These are phyloP conservation scores for Pseudocercospora crystallina DNA, from an alignment of 2,329 filamentous ascomycete species.

Conservation along the genomic window DNA sequence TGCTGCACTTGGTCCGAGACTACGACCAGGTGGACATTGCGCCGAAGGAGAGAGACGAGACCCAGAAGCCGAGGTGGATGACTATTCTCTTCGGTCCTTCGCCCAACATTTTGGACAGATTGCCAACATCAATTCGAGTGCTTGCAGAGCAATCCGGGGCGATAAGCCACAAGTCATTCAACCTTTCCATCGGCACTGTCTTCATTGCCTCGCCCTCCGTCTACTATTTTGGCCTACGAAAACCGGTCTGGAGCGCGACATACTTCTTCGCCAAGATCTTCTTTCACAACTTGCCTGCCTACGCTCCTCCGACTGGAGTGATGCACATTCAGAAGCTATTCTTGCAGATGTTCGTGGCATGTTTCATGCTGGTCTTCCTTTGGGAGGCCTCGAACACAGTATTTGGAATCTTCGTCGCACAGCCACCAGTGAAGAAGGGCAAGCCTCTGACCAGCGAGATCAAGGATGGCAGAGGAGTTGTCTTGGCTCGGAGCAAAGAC, in stretches of 20 bases:
- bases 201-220: constrained; percentile 41
- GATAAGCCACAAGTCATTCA: constrained; percentile 20
- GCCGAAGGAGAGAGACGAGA: constrained; percentile 28
- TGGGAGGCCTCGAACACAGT: constrained; percentile 77
- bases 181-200: constrained; percentile 19
- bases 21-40: constrained; percentile 65
- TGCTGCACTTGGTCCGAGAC: constrained; percentile 69
- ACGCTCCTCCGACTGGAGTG: constrained; percentile 60
- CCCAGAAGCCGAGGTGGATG: constrained; percentile 6
- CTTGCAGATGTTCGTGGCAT: constrained; percentile 51
- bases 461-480: constrained; percentile 47
- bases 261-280: constrained; percentile 70
- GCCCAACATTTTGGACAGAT: too few species aligned
- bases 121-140: constrained; percentile 3
- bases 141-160: constrained; percentile 12
- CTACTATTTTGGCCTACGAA: constrained; percentile 64
- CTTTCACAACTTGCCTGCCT: constrained; percentile 69
- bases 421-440: constrained; percentile 80
- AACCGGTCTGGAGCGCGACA: constrained; percentile 66
- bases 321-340: constrained; percentile 21
- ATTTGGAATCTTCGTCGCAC: constrained; percentile 77
- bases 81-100: too few species aligned
- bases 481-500: constrained; percentile 50
- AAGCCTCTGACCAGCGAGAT: constrained; percentile 80
- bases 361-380: constrained; percentile 65